Evolutionary conservation across 345 rosid genomes (phyloP).

Genomic region (Brassica incana): DNA sequence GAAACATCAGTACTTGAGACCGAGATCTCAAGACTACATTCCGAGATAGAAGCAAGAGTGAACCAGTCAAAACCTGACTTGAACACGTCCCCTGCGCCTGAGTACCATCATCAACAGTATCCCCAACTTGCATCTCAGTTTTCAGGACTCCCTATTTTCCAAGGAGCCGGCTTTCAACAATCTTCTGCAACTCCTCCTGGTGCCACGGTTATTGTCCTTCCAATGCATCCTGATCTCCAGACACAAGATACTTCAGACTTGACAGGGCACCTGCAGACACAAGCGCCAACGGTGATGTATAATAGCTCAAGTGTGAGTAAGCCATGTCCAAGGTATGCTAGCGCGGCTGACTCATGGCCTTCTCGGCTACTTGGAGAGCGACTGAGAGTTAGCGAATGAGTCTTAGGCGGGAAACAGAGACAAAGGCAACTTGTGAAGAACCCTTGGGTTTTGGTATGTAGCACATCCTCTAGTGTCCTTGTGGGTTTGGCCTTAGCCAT

Average conservation of each 20-base stretch:
- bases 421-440: slow-evolving; percentile 5
- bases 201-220: slow-evolving; percentile 68
- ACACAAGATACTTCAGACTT: slow-evolving; percentile 16
- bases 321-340: slow-evolving; percentile 89
- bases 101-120: slow-evolving; percentile 49
- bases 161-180: slow-evolving; percentile 38
- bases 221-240: slow-evolving; percentile 51
- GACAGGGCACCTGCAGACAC: slow-evolving; percentile 5
- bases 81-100: slow-evolving; percentile 51
- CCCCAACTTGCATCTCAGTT: slow-evolving; percentile 38
- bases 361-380: slow-evolving; percentile 65
- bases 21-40: slow-evolving; percentile 57
- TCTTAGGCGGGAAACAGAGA: slow-evolving; percentile 3
- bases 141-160: slow-evolving; percentile 33
- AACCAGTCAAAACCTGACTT: slow-evolving; percentile 58
- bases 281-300: slow-evolving; percentile 22
- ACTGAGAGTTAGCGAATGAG: slow-evolving; percentile 33
- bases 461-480: slow-evolving; percentile 8
- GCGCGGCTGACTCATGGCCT: slow-evolving; percentile 77
- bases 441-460: slow-evolving; percentile 1
- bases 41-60: slow-evolving; percentile 50
- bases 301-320: slow-evolving; percentile 58
- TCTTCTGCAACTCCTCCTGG: slow-evolving; percentile 43
- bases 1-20: slow-evolving; percentile 69
- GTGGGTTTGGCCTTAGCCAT: slow-evolving; percentile 7